Base-by-base conservation (phyloP, 2,329 filamentous ascomycete genomes). In the Canariomyces notabilis region DNA sequence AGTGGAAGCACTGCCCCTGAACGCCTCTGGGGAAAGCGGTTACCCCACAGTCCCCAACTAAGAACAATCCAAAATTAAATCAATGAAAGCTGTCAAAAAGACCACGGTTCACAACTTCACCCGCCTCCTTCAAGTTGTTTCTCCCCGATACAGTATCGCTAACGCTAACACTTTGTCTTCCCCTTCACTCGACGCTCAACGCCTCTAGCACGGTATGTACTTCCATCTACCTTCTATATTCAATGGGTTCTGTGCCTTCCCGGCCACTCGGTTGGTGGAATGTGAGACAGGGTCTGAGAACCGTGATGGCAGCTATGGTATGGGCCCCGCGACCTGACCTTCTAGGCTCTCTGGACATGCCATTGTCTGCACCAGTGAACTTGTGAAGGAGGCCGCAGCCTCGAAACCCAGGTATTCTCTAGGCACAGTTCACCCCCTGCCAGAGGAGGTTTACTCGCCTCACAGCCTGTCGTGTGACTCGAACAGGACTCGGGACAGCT, bases 71-170 rank as follows among this genome's bases (percentile, higher is more conserved):
- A 52, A 54, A 54, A 54, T 50, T 42, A 43, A 44, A 41, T 31
- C n/a, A n/a, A n/a, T 43, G 52, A 53, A 55, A 59, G 56, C 55
- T 59, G 55, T 57, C 55, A 54, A 57, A 56, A 57, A 54, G 49
- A 37, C 48, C 29, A 46, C 35, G 39, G 45, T 43, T 47, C 48
- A 35, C 43, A 41, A 38, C 23, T 29, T 32, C 21, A n/a, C 21
- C 33, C 29, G 7, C 22, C 20, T 19, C 15, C n/a, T n/a, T n/a
- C n/a, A 23, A 16, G 33, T 16, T 23, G 31, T 37, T n/a, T n/a
- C n/a, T n/a, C 20, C 16, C 15, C 34, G 14, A 7, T 26, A 29
- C 29, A 5, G 23, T 26, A 26, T 33, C 15, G 22, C 19, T 22
- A 33, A 16, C n/a, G n/a, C n/a, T n/a, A n/a, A n/a, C n/a, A n/a